Percentiles rank a stretch among this genome's conserved stretches.
Conservation (phyloP, 371 early-diverging fungal species). For the Saksenaea oblongispora region DNA sequence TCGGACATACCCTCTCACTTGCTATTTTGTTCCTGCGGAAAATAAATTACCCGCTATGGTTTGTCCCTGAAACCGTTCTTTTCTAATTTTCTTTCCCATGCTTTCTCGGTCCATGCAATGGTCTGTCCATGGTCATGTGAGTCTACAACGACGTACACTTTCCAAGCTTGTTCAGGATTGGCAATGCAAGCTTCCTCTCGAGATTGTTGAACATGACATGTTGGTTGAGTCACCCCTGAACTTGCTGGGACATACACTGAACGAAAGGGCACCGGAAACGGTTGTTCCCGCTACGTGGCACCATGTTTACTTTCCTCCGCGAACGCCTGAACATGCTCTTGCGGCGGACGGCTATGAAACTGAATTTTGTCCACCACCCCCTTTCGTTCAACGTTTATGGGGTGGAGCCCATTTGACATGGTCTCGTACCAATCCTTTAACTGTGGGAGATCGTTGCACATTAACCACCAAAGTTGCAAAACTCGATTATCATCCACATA, state of each 20-base stretch:
- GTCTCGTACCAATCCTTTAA: slow-evolving; percentile 56
- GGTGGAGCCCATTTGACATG: slow-evolving; percentile 76
- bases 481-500: slow-evolving; percentile 49
- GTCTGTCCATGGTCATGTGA: background rate
- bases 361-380: slow-evolving; percentile 74
- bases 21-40: too few species aligned
- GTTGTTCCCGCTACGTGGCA: slow-evolving; percentile 76
- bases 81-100: background rate
- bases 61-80: background rate
- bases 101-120: background rate
- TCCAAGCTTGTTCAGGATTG: background rate
- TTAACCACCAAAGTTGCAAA: slow-evolving; percentile 59
- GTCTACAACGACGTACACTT: background rate
- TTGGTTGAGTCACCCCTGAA: slow-evolving; percentile 35
- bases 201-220: slow-evolving; percentile 28
- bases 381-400: slow-evolving; percentile 84
- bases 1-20: too few species aligned
- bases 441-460: slow-evolving; percentile 59
- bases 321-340: slow-evolving; percentile 63
- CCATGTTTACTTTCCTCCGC: slow-evolving; percentile 77
- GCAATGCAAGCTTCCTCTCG: background rate
- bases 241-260: slow-evolving; percentile 33
- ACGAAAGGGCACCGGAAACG: slow-evolving; percentile 38
- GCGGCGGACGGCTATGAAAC: slow-evolving; percentile 81
- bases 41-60: too few species aligned